Percentiles rank a stretch among this genome's conserved stretches.
phyloP scores from a whole-genome alignment of 305 asterid species.

The Fraxinus nigra region DNA sequence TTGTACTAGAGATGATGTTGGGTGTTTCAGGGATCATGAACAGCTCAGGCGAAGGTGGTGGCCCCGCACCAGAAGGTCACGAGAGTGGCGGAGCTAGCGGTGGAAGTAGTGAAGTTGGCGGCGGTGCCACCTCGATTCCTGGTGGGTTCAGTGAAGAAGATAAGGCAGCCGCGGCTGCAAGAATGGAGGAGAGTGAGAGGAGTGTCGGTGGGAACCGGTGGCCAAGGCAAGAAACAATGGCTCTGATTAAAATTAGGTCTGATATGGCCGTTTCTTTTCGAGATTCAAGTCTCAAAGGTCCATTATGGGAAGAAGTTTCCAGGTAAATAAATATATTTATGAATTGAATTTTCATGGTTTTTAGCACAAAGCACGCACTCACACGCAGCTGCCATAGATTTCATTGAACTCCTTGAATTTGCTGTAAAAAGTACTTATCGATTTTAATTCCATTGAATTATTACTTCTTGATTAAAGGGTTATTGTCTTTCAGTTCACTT shows the following conservation, averaged over 20 bases:
- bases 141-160: constrained; percentile 47
- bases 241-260: constrained; percentile 51
- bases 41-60: constrained; percentile 38
- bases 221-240: constrained; percentile 68
- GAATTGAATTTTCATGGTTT: background rate
- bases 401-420: constrained; percentile 1
- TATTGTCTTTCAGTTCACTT: constrained; percentile 34
- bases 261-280: constrained; percentile 56
- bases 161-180: background rate
- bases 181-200: constrained; percentile 37
- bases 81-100: constrained; percentile 64
- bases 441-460: constrained; percentile 37
- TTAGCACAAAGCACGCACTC: constrained; percentile 10
- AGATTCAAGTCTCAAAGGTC: constrained; percentile 66
- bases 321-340: constrained; percentile 30
- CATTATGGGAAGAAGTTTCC: constrained; percentile 68
- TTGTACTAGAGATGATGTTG: constrained; percentile 38
- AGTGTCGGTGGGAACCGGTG: constrained; percentile 52
- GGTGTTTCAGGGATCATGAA: constrained; percentile 48
- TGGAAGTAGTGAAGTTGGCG: constrained; percentile 59
- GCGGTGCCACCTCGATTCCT: constrained; percentile 29
- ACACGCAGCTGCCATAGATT: background rate
- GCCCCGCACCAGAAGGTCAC: constrained; percentile 34
- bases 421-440: constrained; percentile 19
- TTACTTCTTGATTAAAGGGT: constrained; percentile 30